phyloP scores from a whole-genome alignment of 2,329 filamentous ascomycete species.

The Aspergillus calidoustus region DNA sequence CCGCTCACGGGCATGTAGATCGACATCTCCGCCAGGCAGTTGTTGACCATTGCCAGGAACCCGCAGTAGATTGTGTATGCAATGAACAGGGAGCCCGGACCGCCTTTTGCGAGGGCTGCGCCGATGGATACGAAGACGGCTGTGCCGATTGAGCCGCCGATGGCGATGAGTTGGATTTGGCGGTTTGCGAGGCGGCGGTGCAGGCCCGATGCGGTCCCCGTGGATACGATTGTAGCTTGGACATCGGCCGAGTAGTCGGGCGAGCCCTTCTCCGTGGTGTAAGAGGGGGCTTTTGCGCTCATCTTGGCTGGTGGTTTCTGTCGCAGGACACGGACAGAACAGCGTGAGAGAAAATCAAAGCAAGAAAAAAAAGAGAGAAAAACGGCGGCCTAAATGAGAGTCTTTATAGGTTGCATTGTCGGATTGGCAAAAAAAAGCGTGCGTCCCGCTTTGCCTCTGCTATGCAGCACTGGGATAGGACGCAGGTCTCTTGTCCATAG shows the following conservation, averaged over 20 bases:
- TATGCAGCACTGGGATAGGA: conserved; percentile 5
- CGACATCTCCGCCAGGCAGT: conserved; percentile 52
- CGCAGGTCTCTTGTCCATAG: neutral
- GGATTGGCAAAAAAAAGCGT: neutral
- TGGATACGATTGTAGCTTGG: neutral
- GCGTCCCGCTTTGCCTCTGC: neutral
- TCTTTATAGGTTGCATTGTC: conserved; percentile 10
- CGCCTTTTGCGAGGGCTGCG: conserved; percentile 41
- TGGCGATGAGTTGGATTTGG: conserved; percentile 38
- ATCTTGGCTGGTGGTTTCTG: neutral
- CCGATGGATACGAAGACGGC: conserved; percentile 47
- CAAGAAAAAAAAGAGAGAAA: neutral
- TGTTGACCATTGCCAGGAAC: conserved; percentile 43
- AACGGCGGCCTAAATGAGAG: neutral
- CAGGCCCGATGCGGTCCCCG: conserved; percentile 1
- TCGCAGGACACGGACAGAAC: neutral
- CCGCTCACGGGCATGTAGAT: conserved; percentile 48
- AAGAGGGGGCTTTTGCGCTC: neutral
- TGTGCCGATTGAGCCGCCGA: conserved; percentile 47
- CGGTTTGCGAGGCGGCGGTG: conserved; percentile 25
- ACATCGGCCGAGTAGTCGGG: conserved; percentile 2
- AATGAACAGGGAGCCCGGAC: conserved; percentile 44
- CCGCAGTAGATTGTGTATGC: conserved; percentile 38
- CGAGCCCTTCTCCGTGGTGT: conserved; percentile 4
- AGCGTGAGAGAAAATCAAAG: neutral